These are phyloP conservation scores for Aspergillus sp. DNA, from an alignment of 2,329 filamentous ascomycete species.

Conservation along the genomic window DNA sequence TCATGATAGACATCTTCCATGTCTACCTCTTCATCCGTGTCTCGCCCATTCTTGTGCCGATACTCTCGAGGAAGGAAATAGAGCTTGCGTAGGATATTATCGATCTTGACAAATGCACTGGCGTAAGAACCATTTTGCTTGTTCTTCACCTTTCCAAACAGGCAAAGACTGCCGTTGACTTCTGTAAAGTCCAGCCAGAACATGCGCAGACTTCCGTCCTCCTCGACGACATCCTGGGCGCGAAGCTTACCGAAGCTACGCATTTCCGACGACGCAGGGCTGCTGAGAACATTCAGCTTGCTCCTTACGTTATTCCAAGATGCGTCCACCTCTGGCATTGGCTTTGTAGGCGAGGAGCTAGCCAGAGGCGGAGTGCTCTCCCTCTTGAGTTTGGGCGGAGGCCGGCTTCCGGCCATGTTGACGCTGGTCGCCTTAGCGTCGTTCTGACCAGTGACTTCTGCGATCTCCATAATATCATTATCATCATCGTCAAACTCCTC, in stretches of 20 bases:
- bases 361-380: constrained; percentile 67
- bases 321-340: constrained; percentile 67
- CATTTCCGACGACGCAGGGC: constrained; percentile 63
- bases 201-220: constrained; percentile 86
- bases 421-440: constrained; percentile 69
- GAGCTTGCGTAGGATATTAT: constrained; percentile 89
- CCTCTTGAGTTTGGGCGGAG: constrained; percentile 73
- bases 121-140: constrained; percentile 76
- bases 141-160: constrained; percentile 95
- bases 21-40: constrained; percentile 74
- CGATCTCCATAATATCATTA: constrained; percentile 81
- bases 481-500: constrained; percentile 75
- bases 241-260: constrained; percentile 74
- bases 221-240: constrained; percentile 82
- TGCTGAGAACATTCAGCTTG: constrained; percentile 82
- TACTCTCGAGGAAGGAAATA: constrained; percentile 84
- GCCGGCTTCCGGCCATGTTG: constrained; percentile 80
- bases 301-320: constrained; percentile 87
- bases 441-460: constrained; percentile 67
- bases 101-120: constrained; percentile 93
- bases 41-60: constrained; percentile 59
- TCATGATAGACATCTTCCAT: constrained; percentile 91
- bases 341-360: constrained; percentile 73
- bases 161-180: constrained; percentile 82
- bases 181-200: constrained; percentile 98